Evolutionary conservation across 768 basidiomycete genomes (phyloP).

Genomic region (Mycena kentingensis): DNA sequence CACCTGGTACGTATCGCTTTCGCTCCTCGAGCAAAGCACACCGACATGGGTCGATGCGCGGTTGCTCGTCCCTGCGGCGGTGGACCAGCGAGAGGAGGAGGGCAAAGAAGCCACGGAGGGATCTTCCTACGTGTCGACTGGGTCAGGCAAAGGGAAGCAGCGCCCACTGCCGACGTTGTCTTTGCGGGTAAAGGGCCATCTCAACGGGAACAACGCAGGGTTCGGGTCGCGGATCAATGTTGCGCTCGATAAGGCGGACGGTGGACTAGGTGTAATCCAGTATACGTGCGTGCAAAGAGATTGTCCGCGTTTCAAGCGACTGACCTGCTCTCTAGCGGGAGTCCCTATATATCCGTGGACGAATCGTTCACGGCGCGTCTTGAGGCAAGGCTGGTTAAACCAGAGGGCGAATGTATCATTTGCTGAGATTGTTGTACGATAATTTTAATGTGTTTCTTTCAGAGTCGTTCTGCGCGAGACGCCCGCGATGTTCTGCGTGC

Average conservation of each 20-base stretch:
- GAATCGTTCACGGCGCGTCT: conserved; percentile 47
- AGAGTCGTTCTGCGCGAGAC: too few species aligned
- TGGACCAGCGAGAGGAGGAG: neutral
- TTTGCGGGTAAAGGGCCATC: neutral
- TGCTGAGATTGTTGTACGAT: conserved; percentile 32
- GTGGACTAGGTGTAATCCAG: conserved; percentile 43
- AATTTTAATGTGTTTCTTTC: too few species aligned
- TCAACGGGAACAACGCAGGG: conserved; percentile 21
- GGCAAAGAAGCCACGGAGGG: conserved; percentile 26
- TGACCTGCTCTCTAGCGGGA: conserved; percentile 36
- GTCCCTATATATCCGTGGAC: conserved; percentile 47
- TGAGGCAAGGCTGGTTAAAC: conserved; percentile 45
- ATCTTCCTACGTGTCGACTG: conserved; percentile 10
- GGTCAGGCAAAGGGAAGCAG: conserved; percentile 10
- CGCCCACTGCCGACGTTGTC: neutral
- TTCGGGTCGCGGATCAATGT: conserved; percentile 34
- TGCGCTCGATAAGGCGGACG: conserved; percentile 37
- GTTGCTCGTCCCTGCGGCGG: conserved; percentile 40
- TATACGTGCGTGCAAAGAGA: conserved; percentile 46
- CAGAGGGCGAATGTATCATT: conserved; percentile 46
- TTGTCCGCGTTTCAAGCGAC: neutral
- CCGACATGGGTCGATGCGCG: conserved; percentile 59
- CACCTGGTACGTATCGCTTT: conserved; percentile 53
- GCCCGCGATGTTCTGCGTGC: too few species aligned
- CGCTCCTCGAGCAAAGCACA: conserved; percentile 56